phyloP scores from a whole-genome alignment of 306 rosid species.

The Pyrus bretschneideri region DNA sequence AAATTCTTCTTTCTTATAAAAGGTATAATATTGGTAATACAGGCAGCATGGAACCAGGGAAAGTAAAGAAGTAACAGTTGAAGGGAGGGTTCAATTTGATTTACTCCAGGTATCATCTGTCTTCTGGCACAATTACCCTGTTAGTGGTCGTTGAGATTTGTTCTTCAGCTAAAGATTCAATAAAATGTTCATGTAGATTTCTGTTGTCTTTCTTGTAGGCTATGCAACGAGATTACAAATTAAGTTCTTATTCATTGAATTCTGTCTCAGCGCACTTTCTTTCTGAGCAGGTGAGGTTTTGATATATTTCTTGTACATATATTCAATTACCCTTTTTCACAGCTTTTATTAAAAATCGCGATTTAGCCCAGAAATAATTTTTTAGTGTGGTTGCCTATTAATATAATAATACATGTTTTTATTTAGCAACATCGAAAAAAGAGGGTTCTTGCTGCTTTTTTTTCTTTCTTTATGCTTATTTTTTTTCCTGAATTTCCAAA shows the following conservation, averaged over 20 bases:
- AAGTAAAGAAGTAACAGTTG: constrained; percentile 86
- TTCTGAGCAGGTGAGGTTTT: constrained; percentile 74
- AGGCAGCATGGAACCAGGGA: constrained; percentile 96
- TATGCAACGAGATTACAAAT: constrained; percentile 86
- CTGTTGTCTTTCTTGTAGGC: constrained; percentile 40
- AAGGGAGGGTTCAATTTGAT: constrained; percentile 99
- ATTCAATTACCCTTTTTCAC: constrained; percentile 3
- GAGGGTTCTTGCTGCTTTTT: not conserved
- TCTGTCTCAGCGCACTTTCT: constrained; percentile 96
- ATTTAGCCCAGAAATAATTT: not conserved
- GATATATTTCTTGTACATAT: not conserved
- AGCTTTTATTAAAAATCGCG: not conserved
- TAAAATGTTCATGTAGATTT: constrained; percentile 3
- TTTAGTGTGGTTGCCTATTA: not conserved
- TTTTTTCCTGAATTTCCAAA: not conserved
- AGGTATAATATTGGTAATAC: constrained; percentile 16
- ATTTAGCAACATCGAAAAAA: not conserved
- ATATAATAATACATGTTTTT: not conserved
- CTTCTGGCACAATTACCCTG: constrained; percentile 15
- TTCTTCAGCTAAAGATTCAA: constrained; percentile 2
- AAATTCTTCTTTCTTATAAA: not conserved
- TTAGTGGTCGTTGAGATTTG: constrained; percentile 4
- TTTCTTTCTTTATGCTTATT: not conserved
- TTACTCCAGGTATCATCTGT: constrained; percentile 71
- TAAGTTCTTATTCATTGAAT: constrained; percentile 94